phyloP scores from a whole-genome alignment of 345 rosid genomes.

The Viola odorata region DNA sequence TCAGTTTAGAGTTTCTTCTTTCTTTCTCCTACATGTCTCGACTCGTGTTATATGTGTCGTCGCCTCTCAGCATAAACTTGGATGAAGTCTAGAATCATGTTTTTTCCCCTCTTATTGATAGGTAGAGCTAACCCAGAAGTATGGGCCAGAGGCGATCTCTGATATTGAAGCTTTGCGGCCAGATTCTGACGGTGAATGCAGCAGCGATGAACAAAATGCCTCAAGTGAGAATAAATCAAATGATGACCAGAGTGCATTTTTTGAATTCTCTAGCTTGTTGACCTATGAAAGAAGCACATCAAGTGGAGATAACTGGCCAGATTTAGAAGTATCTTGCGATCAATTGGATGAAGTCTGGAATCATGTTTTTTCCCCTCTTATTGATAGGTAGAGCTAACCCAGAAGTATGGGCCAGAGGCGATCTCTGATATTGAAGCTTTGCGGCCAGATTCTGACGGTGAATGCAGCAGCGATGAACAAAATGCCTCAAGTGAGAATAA shows the following conservation, averaged over 20 bases:
- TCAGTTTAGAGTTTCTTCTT: neutral
- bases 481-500: neutral
- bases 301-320: neutral
- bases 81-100: neutral
- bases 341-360: neutral
- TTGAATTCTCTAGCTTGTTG: neutral
- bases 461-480: slow-evolving; percentile 1
- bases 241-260: neutral
- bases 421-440: neutral
- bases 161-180: neutral
- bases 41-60: neutral
- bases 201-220: neutral
- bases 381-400: slow-evolving; percentile 4
- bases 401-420: neutral
- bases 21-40: neutral
- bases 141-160: slow-evolving; percentile 3
- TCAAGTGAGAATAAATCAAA: neutral
- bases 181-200: neutral
- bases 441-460: neutral
- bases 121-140: slow-evolving; percentile 1
- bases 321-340: neutral
- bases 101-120: neutral
- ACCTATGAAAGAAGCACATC: neutral
- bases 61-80: neutral
- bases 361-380: neutral